These are phyloP conservation scores for Hibiscus syriacus DNA, from an alignment of 345 rosid genomes.

Conservation along the genomic window DNA sequence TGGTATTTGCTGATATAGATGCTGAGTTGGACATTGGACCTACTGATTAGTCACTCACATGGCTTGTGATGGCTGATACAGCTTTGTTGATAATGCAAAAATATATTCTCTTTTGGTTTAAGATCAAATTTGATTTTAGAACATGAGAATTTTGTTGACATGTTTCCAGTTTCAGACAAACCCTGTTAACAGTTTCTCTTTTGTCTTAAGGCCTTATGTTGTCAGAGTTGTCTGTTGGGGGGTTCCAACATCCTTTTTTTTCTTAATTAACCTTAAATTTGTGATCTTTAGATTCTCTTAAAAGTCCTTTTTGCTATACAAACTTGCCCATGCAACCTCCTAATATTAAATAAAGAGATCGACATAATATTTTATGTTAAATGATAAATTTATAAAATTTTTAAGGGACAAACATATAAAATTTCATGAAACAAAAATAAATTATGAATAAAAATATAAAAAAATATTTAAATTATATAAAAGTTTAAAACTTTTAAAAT, in stretches of 20 bases:
- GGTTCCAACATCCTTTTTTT: background rate
- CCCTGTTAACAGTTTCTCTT: conserved; percentile 12
- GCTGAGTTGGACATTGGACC: conserved; percentile 61
- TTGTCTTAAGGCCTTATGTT: conserved; percentile 11
- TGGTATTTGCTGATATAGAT: conserved; percentile 22
- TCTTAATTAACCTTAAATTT: background rate
- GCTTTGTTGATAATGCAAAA: conserved; percentile 7
- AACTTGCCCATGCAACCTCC: too few species aligned
- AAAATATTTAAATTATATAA: too few species aligned
- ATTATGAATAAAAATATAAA: too few species aligned
- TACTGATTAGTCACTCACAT: conserved; percentile 28
- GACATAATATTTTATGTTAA: too few species aligned
- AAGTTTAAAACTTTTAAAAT: too few species aligned
- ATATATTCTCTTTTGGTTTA: background rate
- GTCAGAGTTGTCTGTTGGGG: conserved; percentile 17
- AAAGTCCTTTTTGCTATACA: background rate
- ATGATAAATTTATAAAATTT: too few species aligned
- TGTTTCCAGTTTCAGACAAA: conserved; percentile 15
- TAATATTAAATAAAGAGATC: too few species aligned
- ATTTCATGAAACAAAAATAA: too few species aligned
- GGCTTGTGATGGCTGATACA: conserved; percentile 12
- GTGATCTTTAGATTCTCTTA: background rate
- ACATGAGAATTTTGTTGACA: background rate
- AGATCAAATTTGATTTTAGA: background rate
- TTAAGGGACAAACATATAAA: too few species aligned